Conservation (phyloP, 1,284 basidiomycete genomes). For the Ceratobasidium sp. region DNA sequence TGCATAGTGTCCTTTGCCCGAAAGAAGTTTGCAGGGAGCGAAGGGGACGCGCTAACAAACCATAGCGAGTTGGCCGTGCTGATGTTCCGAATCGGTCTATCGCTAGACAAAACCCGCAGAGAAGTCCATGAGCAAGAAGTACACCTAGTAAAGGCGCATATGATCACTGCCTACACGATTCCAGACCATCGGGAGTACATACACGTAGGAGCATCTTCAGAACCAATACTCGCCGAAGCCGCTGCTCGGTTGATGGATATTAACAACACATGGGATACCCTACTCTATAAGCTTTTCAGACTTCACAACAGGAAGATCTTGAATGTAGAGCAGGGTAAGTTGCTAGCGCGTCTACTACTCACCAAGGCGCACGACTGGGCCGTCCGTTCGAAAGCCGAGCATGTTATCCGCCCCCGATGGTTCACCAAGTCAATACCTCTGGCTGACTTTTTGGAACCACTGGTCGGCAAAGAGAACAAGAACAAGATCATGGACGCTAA, state of each 20-base stretch:
- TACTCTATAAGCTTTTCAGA: background rate
- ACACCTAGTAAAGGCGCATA: conserved; percentile 17
- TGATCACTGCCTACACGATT: no score
- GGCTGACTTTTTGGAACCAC: background rate
- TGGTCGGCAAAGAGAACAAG: background rate
- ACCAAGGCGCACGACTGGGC: background rate
- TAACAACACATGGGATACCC: background rate
- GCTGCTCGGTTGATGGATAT: conserved; percentile 37
- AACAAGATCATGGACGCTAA: background rate
- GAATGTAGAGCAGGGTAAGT: background rate
- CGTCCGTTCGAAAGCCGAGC: background rate
- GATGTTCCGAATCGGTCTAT: background rate
- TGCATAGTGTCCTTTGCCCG: background rate
- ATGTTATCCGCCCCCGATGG: background rate
- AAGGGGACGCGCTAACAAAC: background rate
- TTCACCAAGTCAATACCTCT: background rate
- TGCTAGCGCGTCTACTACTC: background rate
- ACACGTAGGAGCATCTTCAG: no score
- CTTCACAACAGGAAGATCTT: background rate
- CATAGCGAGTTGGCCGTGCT: background rate
- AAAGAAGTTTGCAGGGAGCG: background rate
- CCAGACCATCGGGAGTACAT: no score
- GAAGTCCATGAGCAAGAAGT: background rate
- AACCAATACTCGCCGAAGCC: no score
- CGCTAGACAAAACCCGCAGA: background rate